Conservation (phyloP, 2,329 filamentous ascomycete species). For the Diaporthe vaccinii region DNA sequence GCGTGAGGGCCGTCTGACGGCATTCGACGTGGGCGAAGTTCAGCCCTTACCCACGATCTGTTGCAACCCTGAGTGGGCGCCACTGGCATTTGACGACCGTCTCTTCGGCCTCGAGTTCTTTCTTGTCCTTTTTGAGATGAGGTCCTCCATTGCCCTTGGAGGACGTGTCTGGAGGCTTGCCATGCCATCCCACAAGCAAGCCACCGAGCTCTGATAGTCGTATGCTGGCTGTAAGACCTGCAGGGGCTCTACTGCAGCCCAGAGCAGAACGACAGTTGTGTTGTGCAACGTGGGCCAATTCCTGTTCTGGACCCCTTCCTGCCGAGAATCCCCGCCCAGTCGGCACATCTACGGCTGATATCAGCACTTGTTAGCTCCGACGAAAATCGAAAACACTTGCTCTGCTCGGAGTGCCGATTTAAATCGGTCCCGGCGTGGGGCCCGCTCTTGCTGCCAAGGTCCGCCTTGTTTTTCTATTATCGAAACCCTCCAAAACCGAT, state of each 20-base stretch:
- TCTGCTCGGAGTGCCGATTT: slow-evolving; percentile 25
- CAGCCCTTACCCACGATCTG: slow-evolving; percentile 34
- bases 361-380: slow-evolving; percentile 32
- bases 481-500: not conserved
- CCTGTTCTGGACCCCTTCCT: not conserved
- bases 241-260: slow-evolving; percentile 33
- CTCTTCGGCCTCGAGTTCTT: not conserved
- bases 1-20: slow-evolving; percentile 24
- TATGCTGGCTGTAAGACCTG: slow-evolving; percentile 11
- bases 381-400: slow-evolving; percentile 26
- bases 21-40: not conserved
- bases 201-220: slow-evolving; percentile 20
- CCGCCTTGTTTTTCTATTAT: not conserved
- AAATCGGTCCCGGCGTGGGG: slow-evolving; percentile 31
- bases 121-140: not conserved
- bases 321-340: slow-evolving; percentile 1
- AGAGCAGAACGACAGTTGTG: not conserved
- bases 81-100: not conserved
- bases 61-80: not conserved
- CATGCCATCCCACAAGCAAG: slow-evolving; percentile 8
- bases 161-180: slow-evolving; percentile 16
- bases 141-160: not conserved
- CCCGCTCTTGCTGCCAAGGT: slow-evolving; percentile 21
- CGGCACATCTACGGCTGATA: slow-evolving; percentile 36
- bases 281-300: slow-evolving; percentile 15